Evolutionary conservation across 108 stramenopile genomes (phyloP).

Genomic region (Skeletonema tropicum): DNA sequence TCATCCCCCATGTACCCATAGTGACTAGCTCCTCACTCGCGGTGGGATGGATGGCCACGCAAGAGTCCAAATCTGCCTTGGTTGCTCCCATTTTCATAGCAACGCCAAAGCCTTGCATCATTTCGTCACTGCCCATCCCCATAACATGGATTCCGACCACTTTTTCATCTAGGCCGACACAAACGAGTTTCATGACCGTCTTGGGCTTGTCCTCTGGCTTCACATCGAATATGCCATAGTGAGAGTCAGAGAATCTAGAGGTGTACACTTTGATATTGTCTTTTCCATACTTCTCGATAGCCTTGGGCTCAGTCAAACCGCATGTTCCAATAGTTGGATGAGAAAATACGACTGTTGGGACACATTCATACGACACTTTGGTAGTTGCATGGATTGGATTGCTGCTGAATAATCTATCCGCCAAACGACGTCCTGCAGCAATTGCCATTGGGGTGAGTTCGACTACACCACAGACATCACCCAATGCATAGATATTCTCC

Average conservation of each 20-base stretch:
- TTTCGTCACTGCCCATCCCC: constrained; percentile 95
- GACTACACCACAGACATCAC: constrained; percentile 87
- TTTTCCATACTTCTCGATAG: constrained; percentile 83
- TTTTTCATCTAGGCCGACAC: constrained; percentile 81
- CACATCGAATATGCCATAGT: constrained; percentile 86
- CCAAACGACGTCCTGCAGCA: constrained; percentile 87
- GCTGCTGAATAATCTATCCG: constrained; percentile 89
- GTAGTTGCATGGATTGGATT: constrained; percentile 29
- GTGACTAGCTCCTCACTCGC: constrained; percentile 91
- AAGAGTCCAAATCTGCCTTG: constrained; percentile 96
- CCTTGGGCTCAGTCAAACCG: constrained; percentile 89
- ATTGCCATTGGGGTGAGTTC: constrained; percentile 97
- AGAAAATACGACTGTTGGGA: constrained; percentile 92
- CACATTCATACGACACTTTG: constrained; percentile 75
- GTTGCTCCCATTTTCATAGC: constrained; percentile 94
- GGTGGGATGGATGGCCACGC: constrained; percentile 96
- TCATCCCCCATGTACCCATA: constrained; percentile 85
- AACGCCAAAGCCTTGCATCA: constrained; percentile 93
- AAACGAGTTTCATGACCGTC: constrained; percentile 90
- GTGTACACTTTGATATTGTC: constrained; percentile 92
- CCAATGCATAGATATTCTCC: constrained; percentile 85
- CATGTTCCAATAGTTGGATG: constrained; percentile 89
- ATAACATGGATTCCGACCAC: constrained; percentile 95
- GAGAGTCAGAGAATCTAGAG: constrained; percentile 89
- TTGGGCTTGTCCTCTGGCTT: constrained; percentile 92